Evolutionary conservation across 805 yeast species (phyloP), one percentile per base, ranked within the genome.

Genomic region (Wickerhamiella domercqiae): DNA sequence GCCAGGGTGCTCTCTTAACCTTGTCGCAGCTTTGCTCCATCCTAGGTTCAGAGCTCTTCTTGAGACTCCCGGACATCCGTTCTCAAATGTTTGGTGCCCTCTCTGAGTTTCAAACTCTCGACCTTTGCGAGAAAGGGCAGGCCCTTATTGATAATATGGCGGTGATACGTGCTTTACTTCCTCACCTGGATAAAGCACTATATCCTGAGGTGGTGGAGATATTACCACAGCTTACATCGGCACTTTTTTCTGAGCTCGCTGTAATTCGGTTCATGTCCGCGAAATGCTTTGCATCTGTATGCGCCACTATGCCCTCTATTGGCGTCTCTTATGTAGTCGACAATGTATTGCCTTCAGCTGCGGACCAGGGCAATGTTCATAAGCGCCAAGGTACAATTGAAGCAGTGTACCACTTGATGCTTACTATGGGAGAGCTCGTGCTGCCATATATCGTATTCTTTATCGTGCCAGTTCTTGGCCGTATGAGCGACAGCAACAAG

Each of bases 331-430:
- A 72, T 43, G 63, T 87, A 40, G 86, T 90, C n/a, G 73, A 76
- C 47, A 63, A 69, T 5, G 67, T 87, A 2, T 60, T 93, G 29
- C 95, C 96, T 1, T 66, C 82, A 68, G 61, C 86, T 53, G 74
- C 74, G 47, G 82, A 79, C 55, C 80, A 90, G 1, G 73, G 79
- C 13, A 71, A 70, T 22, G 60, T 75, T 6, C 66, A 61, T 19
- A 78, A 75, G 43, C 71, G 98, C 43, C 96, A 87, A 61, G 98
- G 99, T 51, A 84, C 93, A 5, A 78, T 83, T 39, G 99, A 90
- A 59, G 72, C 90, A 18, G 68, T 87, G 5, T 86, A 82, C 54
- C 96, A 90, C 52, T 63, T 90, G 34, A 73, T 94, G 2, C 65
- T 67, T 29, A 69, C 78, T 3, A 83, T 90, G 95, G 96, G 93